phyloP scores from a whole-genome alignment of 176 grass and related monocot genomes.

The Themeda triandra region DNA sequence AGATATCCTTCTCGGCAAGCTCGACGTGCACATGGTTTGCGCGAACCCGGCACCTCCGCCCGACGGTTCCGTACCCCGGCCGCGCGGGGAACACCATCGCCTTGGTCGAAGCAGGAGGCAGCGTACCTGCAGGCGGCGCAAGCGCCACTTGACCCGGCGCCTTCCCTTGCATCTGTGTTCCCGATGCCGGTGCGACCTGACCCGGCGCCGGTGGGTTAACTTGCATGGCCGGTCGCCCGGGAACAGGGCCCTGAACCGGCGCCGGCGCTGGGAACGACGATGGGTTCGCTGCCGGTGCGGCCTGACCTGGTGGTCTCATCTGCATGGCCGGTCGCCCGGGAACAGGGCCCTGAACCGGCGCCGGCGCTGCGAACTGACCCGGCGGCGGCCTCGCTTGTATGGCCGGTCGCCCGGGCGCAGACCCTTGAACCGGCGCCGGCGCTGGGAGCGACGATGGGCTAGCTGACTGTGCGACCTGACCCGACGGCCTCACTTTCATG shows the following conservation, averaged over 20 bases:
- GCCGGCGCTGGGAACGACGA: not conserved
- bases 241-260: not conserved
- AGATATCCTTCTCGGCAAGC: conserved; percentile 26
- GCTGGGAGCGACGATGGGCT: not conserved
- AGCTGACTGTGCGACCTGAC: not conserved
- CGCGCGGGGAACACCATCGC: not conserved
- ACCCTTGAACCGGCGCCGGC: too few species aligned
- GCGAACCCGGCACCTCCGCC: conserved; percentile 5
- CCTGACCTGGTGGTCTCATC: not conserved
- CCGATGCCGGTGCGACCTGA: not conserved
- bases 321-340: not conserved
- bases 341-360: not conserved
- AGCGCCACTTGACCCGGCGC: not conserved
- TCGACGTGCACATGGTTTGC: conserved; percentile 53
- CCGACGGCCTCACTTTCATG: not conserved
- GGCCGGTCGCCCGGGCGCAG: not conserved
- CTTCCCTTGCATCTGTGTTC: not conserved
- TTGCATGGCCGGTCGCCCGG: not conserved
- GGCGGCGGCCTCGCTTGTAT: not conserved
- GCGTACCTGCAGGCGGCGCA: not conserved
- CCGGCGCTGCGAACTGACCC: not conserved
- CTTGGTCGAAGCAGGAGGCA: conserved; percentile 39
- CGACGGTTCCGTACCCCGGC: conserved; percentile 30
- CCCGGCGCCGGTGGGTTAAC: not conserved
- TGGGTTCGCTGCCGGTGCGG: too few species aligned